These are phyloP conservation scores for Paxillus involutus DNA, from an alignment of 768 basidiomycete genomes.

Conservation along the genomic window DNA sequence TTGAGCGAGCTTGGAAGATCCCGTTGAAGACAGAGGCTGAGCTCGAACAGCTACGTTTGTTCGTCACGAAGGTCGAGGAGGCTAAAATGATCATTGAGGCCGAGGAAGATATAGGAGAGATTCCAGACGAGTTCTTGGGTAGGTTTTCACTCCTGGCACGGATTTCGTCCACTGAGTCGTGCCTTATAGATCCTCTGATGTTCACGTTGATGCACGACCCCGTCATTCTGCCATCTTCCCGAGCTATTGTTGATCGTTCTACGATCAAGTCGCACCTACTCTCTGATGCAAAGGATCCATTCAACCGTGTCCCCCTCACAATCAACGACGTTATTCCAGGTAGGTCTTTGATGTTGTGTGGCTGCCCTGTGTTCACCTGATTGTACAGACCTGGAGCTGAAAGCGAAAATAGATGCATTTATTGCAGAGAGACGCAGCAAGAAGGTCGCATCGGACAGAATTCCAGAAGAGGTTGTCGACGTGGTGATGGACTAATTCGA, in stretches of 20 bases:
- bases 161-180: not conserved
- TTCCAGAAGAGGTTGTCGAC: constrained; percentile 27
- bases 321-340: constrained; percentile 80
- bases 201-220: constrained; percentile 94
- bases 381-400: constrained; percentile 61
- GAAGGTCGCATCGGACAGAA: constrained; percentile 20
- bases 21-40: constrained; percentile 76
- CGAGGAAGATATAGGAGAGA: constrained; percentile 88
- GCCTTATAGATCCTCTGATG: constrained; percentile 76
- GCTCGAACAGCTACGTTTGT: constrained; percentile 62
- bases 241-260: constrained; percentile 74
- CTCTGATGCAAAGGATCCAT: constrained; percentile 91
- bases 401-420: constrained; percentile 72
- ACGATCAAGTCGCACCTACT: constrained; percentile 95
- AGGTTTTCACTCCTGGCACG: constrained; percentile 22
- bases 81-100: constrained; percentile 77
- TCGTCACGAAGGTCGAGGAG: constrained; percentile 84
- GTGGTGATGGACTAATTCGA: constrained; percentile 21
- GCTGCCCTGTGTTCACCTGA: constrained; percentile 6
- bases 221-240: constrained; percentile 84
- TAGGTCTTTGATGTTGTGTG: constrained; percentile 36
- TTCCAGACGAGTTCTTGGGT: constrained; percentile 97
- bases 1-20: constrained; percentile 58
- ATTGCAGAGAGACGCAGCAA: constrained; percentile 55
- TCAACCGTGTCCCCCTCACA: constrained; percentile 83